phyloP scores from a whole-genome alignment of 805 yeast genomes.

The Maudiozyma pseudohumilis region DNA sequence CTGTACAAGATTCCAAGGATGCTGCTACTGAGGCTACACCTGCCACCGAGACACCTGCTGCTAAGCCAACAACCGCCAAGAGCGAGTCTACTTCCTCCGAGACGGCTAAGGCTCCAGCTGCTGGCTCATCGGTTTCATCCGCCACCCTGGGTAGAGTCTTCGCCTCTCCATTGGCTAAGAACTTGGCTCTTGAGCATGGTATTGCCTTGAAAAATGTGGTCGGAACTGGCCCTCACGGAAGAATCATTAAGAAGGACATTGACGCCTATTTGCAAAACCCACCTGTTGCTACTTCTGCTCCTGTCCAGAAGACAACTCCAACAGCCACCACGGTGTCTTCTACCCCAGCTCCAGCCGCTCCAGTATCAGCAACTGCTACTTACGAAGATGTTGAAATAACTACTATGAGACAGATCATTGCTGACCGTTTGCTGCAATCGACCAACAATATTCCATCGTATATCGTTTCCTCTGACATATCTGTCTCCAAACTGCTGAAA shows the following conservation, averaged over 20 bases:
- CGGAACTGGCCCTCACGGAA: constrained; percentile 93
- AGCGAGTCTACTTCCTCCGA: not conserved
- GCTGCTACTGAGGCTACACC: constrained; percentile 22
- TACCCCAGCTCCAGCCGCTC: constrained; percentile 36
- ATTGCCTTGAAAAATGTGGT: constrained; percentile 71
- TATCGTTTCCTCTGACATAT: constrained; percentile 77
- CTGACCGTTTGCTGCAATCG: constrained; percentile 76
- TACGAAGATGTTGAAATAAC: constrained; percentile 81
- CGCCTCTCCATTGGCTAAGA: constrained; percentile 94
- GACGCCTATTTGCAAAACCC: constrained; percentile 45
- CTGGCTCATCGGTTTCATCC: constrained; percentile 13
- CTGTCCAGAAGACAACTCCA: constrained; percentile 38
- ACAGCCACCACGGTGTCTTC: constrained; percentile 33
- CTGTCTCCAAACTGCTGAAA: constrained; percentile 84
- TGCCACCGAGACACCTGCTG: constrained; percentile 38
- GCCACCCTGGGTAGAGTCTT: constrained; percentile 47
- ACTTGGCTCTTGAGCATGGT: constrained; percentile 86
- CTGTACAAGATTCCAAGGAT: constrained; percentile 59
- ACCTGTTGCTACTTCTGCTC: constrained; percentile 26
- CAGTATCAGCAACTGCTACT: constrained; percentile 43
- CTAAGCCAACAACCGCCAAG: constrained; percentile 33
- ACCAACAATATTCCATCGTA: constrained; percentile 84
- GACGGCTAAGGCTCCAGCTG: not conserved
- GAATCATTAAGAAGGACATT: constrained; percentile 85
- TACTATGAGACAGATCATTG: constrained; percentile 89